Base-by-base conservation (phyloP, 371 early-diverging fungal genomes). In the Rhizopus microsporus region DNA sequence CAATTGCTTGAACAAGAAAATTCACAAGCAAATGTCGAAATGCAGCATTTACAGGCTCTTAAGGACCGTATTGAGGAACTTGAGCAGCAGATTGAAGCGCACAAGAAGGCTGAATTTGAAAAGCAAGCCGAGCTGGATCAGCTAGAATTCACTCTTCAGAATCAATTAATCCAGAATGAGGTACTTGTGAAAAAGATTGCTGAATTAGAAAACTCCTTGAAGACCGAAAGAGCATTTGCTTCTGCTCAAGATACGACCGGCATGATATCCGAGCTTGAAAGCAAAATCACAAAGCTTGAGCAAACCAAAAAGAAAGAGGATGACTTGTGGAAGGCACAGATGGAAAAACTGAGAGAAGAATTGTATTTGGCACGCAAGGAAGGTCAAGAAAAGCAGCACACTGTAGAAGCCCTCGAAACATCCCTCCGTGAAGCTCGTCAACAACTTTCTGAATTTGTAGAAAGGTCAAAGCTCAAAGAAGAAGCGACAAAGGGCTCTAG, bases 221-320 rank as follows among this genome's bases (percentile, higher is more conserved):
- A 64, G 34, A 56, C 54, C 5, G 65, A 75, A 15, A 69, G 69
- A n/a, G 44, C 56, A 2, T 43, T 68, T 16, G 54, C 44, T 0
- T 61, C 67, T 3, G 29, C 54, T 8, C 48, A 66, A 10, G 71
- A 74, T 32, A 49, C 61, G 0, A 60, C 69, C 1, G 71, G 69
- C 5, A 61, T 71, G 60, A 60, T 74, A 5, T 49, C 63, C 5
- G 62, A 67, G 15, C 34, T 74, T 8, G 65, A 67, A 39, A 57
- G 55, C 3, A 63, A 64, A 46, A 31, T 70, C 3, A 16, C 51
- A 32, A 12, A 29, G 10, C 33, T 68, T 15, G 59, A 68, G 16
- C 32, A 58, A 47, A 45, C 50, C 5, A 60, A 61, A n/a, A 56
- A 56, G 29, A 53, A 43, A n/a, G 60, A 59, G n/a, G 56, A 59